A percentile compares a stretch with the other conserved stretches of the same genome.
Conservation (phyloP, 2,329 filamentous ascomycete genomes). For the Talaromyces sp. region DNA sequence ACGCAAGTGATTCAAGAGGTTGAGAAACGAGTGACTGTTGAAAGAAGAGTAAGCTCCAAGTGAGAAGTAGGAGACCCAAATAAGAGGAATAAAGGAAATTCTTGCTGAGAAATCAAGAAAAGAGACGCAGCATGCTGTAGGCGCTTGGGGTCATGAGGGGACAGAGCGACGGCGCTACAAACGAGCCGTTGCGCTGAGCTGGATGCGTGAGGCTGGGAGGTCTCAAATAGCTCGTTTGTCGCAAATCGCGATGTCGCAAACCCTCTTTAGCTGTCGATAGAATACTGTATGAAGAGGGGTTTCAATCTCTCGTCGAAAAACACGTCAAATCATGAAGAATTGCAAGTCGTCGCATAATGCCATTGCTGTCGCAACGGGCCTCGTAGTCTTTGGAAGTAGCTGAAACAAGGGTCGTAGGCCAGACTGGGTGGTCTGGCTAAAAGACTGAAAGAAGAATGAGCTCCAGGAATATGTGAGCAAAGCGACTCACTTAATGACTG, state of each 20-base stretch:
- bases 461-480: neutral
- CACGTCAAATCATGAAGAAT: neutral
- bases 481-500: neutral
- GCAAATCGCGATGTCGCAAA: neutral
- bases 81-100: neutral
- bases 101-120: neutral
- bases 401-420: neutral
- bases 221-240: neutral
- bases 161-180: conserved; percentile 7
- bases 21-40: neutral
- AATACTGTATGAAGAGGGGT: neutral
- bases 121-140: neutral
- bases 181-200: conserved; percentile 1
- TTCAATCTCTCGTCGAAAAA: neutral
- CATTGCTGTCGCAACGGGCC: conserved; percentile 3
- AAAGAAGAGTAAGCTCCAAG: neutral
- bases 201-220: conserved; percentile 9
- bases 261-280: neutral
- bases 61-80: neutral
- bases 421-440: no score
- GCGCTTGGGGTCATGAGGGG: conserved; percentile 4
- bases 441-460: no score
- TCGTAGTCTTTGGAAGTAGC: neutral
- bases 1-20: neutral
- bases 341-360: conserved; percentile 7